Evolutionary conservation across 129 eudicot genomes (phyloP).

Genomic region (Tagetes patula): DNA sequence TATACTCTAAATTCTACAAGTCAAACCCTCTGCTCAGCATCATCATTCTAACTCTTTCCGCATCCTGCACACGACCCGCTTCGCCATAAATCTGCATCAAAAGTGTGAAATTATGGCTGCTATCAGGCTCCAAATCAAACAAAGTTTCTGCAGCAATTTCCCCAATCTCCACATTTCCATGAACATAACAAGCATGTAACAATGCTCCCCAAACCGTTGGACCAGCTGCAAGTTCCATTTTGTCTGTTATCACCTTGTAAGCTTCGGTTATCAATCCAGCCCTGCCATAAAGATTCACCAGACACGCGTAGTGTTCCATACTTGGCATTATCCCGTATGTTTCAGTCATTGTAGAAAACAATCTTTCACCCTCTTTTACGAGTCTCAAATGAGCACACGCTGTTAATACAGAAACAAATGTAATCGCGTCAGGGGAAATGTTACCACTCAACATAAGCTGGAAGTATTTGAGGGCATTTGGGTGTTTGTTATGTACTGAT

Average conservation of each 20-base stretch:
- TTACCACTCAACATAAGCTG: constrained; percentile 38
- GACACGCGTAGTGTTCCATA: constrained; percentile 83
- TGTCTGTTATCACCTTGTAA: constrained; percentile 43
- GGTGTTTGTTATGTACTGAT: constrained; percentile 56
- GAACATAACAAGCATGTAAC: constrained; percentile 64
- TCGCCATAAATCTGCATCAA: constrained; percentile 59
- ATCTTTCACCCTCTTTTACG: constrained; percentile 60
- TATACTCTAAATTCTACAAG: constrained; percentile 27
- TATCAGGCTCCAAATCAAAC: constrained; percentile 80
- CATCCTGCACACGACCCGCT: constrained; percentile 49
- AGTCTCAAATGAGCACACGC: constrained; percentile 69
- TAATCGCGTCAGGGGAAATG: constrained; percentile 45
- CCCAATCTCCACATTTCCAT: constrained; percentile 59
- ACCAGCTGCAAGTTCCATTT: constrained; percentile 63
- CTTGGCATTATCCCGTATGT: constrained; percentile 45
- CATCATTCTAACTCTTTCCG: constrained; percentile 57
- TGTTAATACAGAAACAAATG: constrained; percentile 68
- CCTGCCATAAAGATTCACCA: constrained; percentile 78
- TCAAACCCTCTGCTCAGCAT: constrained; percentile 75
- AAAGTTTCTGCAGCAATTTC: constrained; percentile 57
- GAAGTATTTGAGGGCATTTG: constrained; percentile 50
- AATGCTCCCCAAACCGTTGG: constrained; percentile 93
- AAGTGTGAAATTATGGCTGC: constrained; percentile 64
- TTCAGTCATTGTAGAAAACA: constrained; percentile 49
- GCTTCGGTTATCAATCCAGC: constrained; percentile 60